Base-by-base conservation (phyloP, 495 filamentous ascomycete species). In the Bacidia gigantensis region DNA sequence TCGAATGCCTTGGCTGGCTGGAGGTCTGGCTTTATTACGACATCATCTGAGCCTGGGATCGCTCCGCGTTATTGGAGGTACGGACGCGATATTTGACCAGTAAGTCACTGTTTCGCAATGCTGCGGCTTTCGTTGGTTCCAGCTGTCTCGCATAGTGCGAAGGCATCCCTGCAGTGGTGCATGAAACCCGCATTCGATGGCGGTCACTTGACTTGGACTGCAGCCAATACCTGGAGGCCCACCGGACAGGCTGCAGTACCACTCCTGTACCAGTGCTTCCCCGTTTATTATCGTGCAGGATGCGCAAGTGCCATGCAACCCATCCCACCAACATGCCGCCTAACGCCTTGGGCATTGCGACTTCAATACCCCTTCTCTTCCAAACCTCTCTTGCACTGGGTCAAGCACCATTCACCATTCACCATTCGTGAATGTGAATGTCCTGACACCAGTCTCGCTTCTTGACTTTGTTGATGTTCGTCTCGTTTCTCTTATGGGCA, bases 1-100 rank as follows among this genome's bases (percentile, higher is more conserved):
- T 52, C 81, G 85, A 65, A 89, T 93, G 86, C 89, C 89, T 32
- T 95, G 89, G 89, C 71, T 93, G 41, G 72, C 67, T 60, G 86
- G 84, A 58, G 63, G 77, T 50, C 59, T 89, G 32, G 79, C 83
- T 48, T 74, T 95, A 61, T 60, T 81, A 50, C 87, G 89, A 67
- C 81, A 83, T 72, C 72, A 76, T 54, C 71, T 78, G 60, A 63
- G 90, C 59, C 70, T 69, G 58, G 84, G 87, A 38, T 84, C 86
- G 56, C 83, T 87, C 59, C 72, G 68, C 5, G 29, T 25, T 66
- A 64, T 94, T 35, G 87, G 84, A 65, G 73, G 73, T 62, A 78
- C 83, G 9, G 76, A 89, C 65, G 82, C 87, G 51, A 73, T 80
- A 58, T 71, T 95, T 66, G 87, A 96, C 76, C 89, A 86, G 89